Base-by-base conservation (phyloP, 2,329 filamentous ascomycete species). In the Epichloe typhina region DNA sequence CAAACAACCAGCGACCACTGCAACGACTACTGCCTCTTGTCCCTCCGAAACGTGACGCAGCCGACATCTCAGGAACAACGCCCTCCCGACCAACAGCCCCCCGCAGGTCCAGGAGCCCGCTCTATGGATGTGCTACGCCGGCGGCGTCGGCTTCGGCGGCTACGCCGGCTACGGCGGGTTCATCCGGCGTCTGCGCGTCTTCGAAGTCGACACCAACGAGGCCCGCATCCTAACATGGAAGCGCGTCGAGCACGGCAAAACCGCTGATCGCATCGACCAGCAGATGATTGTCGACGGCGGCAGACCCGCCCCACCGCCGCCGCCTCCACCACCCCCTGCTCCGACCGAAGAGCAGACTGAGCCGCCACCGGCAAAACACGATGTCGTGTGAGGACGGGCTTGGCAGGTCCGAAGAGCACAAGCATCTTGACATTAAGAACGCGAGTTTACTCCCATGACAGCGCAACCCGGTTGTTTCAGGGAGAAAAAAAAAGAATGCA, bases 71-170 rank as follows among this genome's bases (percentile, higher is more conserved):
- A 17, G 7, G 15, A 37, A n/a, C 21, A 33, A 19, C 19, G 42
- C 46, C 5, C 40, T 5, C 46, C 49, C 17, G 52, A 52, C 36
- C 38, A 50, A n/a, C 52, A 52, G 19, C 47, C 52, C 2, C 3
- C 52, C 50, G 17, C 50, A 54, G 3, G 52, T 55, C 2, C 53
- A 55, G n/a, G 75, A 75, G 46, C 83, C 85, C 0, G 78, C 84
- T 33, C 71, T 97, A 2, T 98, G 93, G 93, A 95, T 98, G 90
- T 98, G 93, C 72, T 97, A 97, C 66, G 91, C 83, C 8, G 93
- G 93, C 35, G 93, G 86, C 26, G 80, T 83, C 31, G 93, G 93
- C 1, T 95, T 98, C 60, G 93, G 93, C 50, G 93, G 93, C 0
- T 98, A 98, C 64, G 93, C 86, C 19, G 90, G 91, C 5, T 97